Evolutionary conservation across 768 basidiomycete species (phyloP).

Genomic region (Russula olivacea): DNA sequence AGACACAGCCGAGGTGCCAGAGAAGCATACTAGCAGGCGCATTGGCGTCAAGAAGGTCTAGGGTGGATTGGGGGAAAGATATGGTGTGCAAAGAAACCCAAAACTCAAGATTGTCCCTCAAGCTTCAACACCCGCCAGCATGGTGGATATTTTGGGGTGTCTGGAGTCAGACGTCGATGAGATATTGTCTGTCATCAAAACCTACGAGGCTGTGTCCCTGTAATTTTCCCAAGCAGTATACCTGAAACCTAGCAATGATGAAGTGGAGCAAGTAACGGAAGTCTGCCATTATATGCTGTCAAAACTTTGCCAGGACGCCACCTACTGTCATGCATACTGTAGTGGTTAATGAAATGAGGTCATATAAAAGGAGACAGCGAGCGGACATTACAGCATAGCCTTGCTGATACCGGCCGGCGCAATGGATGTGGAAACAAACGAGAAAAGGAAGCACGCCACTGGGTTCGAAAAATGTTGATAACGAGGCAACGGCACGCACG

Average conservation of each 20-base stretch:
- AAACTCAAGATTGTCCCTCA: not conserved
- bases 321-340: not conserved
- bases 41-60: not conserved
- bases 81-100: not conserved
- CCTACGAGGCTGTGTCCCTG: not conserved
- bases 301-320: conserved; percentile 2
- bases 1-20: not conserved
- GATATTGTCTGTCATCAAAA: not conserved
- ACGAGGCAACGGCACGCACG: not conserved
- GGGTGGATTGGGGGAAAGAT: no score
- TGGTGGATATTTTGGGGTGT: not conserved
- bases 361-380: not conserved
- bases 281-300: not conserved
- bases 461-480: not conserved
- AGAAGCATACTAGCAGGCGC: not conserved
- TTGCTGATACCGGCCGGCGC: not conserved
- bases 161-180: no score
- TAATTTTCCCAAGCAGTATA: conserved; percentile 4
- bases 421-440: not conserved
- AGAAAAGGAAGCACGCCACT: conserved; percentile 9
- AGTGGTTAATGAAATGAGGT: not conserved
- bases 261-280: conserved; percentile 1
- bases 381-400: conserved; percentile 4
- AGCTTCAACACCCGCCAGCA: not conserved
- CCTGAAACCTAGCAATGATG: conserved; percentile 3